These are phyloP conservation scores for Rhododendron mucronatum DNA, from an alignment of 148 eudicot genomes.

Conservation along the genomic window DNA sequence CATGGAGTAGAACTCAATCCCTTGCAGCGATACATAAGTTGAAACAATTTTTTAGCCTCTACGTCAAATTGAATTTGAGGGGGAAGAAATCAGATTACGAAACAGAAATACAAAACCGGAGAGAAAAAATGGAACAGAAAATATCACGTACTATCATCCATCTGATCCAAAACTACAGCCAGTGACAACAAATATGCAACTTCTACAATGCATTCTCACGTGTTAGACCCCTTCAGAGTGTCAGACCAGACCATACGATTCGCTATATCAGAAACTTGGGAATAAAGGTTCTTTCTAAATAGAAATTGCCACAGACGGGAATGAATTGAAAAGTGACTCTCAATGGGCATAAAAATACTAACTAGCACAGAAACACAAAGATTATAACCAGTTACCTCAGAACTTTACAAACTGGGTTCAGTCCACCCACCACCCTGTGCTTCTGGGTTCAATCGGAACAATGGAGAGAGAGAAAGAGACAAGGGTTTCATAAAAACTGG, in stretches of 20 bases:
- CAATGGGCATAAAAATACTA: neutral
- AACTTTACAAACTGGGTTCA: constrained; percentile 6
- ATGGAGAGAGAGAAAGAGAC: too few relatives aligned
- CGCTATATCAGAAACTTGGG: neutral
- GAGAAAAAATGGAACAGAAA: neutral
- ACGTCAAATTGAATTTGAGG: constrained; percentile 20
- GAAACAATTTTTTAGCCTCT: neutral
- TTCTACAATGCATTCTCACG: neutral
- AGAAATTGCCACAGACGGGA: neutral
- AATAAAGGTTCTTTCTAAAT: neutral
- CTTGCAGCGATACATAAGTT: neutral
- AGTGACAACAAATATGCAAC: too few relatives aligned
- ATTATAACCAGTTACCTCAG: constrained; percentile 47
- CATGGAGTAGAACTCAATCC: neutral
- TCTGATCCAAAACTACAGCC: neutral
- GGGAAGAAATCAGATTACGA: constrained; percentile 21
- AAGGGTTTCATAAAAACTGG: too few relatives aligned
- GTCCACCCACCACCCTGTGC: too few relatives aligned
- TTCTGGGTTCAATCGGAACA: too few relatives aligned
- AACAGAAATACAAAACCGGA: constrained; percentile 6
- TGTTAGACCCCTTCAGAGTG: neutral
- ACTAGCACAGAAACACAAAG: neutral
- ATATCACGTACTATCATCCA: neutral
- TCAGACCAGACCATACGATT: neutral
- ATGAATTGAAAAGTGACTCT: neutral